Conservation (phyloP, 2,329 filamentous ascomycete genomes). For the Fusarium stilboides region DNA sequence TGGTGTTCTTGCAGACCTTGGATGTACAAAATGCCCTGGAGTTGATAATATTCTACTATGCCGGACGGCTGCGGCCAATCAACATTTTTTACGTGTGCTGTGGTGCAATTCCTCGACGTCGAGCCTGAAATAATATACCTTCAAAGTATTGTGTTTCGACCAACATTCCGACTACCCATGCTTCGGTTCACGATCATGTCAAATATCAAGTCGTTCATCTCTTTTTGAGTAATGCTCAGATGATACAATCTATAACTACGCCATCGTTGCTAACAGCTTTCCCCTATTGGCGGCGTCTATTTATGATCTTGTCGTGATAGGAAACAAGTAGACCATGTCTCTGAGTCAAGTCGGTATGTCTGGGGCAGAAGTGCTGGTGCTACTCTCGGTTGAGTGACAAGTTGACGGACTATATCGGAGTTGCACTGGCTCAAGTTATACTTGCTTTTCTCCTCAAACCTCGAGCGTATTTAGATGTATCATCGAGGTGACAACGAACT, state of each 20-base stretch:
- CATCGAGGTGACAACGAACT: too few species aligned
- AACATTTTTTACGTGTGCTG: conserved; percentile 16
- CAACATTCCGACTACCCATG: neutral
- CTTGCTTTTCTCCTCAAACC: too few species aligned
- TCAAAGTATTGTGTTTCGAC: neutral
- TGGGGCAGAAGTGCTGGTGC: neutral
- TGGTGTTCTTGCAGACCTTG: conserved; percentile 48
- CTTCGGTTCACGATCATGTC: neutral
- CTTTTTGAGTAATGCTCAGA: neutral
- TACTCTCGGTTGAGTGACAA: too few species aligned
- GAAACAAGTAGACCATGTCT: neutral
- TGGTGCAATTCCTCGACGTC: conserved; percentile 7
- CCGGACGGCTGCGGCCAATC: conserved; percentile 30
- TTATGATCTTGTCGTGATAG: neutral
- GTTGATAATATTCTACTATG: conserved; percentile 37
- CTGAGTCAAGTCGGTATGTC: neutral
- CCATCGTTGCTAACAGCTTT: neutral
- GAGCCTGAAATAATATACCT: conserved; percentile 8
- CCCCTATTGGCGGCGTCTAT: neutral
- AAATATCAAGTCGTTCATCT: neutral
- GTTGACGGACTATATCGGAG: too few species aligned
- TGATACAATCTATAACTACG: neutral
- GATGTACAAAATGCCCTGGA: conserved; percentile 49
- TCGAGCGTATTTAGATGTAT: too few species aligned
- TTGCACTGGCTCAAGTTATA: too few species aligned